phyloP scores from a whole-genome alignment of 2,329 filamentous ascomycete genomes.

The Tetracladium maxilliforme region DNA sequence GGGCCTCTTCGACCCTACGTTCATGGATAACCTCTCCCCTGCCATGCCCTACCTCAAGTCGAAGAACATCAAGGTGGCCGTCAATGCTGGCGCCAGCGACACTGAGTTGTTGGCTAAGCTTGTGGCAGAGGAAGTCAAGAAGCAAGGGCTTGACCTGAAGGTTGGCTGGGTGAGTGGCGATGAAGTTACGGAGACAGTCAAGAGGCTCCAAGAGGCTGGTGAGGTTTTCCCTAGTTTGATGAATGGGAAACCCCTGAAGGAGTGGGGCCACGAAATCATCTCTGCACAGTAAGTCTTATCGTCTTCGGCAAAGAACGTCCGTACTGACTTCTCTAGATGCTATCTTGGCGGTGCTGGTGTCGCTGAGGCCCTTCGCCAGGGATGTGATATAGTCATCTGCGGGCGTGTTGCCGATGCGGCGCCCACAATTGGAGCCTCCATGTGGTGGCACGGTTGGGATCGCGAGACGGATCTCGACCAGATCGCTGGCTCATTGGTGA shows the following conservation, averaged over 20 bases:
- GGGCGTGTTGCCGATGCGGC: constrained; percentile 27
- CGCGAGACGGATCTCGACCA: constrained; percentile 18
- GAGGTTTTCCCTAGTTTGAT: constrained; percentile 20
- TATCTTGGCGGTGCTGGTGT: constrained; percentile 22
- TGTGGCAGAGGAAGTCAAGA: too few species aligned
- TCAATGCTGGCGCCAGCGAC: constrained; percentile 39
- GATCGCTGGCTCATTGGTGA: constrained; percentile 19
- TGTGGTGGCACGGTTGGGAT: constrained; percentile 25
- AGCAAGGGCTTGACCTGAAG: too few species aligned
- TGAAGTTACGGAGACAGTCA: too few species aligned
- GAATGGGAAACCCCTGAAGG: constrained; percentile 5
- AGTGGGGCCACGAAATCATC: constrained; percentile 9
- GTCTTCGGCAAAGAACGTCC: too few species aligned
- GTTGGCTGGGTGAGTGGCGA: constrained; percentile 19
- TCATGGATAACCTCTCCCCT: constrained; percentile 7
- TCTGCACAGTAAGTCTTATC: constrained; percentile 8
- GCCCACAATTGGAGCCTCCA: constrained; percentile 22
- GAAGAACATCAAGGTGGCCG: constrained; percentile 31
- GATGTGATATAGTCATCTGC: constrained; percentile 26
- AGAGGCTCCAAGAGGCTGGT: too few species aligned
- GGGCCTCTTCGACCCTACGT: constrained; percentile 32
- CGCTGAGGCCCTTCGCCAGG: constrained; percentile 18
- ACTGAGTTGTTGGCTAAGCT: constrained; percentile 24
- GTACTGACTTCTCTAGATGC: too few species aligned
- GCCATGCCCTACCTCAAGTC: constrained; percentile 25